Conservation (phyloP, 2,329 filamentous ascomycete genomes). For the Aureobasidium vineae region DNA sequence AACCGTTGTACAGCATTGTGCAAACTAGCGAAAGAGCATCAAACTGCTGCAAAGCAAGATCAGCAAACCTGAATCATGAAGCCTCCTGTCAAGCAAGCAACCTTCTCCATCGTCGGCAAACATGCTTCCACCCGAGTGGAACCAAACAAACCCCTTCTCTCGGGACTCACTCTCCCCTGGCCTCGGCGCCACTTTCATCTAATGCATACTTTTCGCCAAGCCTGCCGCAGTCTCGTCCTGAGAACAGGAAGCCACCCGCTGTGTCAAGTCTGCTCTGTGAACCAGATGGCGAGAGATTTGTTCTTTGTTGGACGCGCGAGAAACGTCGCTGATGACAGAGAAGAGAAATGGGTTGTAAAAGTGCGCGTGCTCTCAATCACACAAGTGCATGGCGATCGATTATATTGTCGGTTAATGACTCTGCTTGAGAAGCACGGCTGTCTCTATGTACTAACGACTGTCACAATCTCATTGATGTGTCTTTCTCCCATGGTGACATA, state of each 20-base stretch:
- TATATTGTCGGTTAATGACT: constrained; percentile 3
- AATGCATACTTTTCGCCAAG: constrained; percentile 9
- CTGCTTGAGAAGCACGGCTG: constrained; percentile 2
- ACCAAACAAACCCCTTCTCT: constrained; percentile 4
- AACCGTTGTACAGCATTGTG: constrained; percentile 5
- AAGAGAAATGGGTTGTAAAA: neutral
- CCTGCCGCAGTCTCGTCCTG: constrained; percentile 15
- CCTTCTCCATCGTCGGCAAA: constrained; percentile 2
- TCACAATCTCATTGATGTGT: no score
- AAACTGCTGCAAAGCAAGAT: constrained; percentile 17
- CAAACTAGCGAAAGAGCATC: constrained; percentile 4
- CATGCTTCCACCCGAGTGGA: constrained; percentile 19
- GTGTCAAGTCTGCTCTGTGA: constrained; percentile 1
- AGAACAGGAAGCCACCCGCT: constrained; percentile 9
- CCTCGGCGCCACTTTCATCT: neutral
- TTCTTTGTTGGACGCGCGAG: neutral
- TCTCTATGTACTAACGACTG: no score
- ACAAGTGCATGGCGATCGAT: neutral
- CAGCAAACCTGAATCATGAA: constrained; percentile 20
- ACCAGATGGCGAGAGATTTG: neutral
- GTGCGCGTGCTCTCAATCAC: constrained; percentile 17
- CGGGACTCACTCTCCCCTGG: neutral
- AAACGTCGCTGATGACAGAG: constrained; percentile 11
- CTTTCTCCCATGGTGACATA: no score
- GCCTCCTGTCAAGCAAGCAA: constrained; percentile 16